A percentile compares a stretch with the other conserved stretches of the same genome.
Conservation (phyloP, 208 protist genomes). For the Herpetomonas samuelpessoai region DNA sequence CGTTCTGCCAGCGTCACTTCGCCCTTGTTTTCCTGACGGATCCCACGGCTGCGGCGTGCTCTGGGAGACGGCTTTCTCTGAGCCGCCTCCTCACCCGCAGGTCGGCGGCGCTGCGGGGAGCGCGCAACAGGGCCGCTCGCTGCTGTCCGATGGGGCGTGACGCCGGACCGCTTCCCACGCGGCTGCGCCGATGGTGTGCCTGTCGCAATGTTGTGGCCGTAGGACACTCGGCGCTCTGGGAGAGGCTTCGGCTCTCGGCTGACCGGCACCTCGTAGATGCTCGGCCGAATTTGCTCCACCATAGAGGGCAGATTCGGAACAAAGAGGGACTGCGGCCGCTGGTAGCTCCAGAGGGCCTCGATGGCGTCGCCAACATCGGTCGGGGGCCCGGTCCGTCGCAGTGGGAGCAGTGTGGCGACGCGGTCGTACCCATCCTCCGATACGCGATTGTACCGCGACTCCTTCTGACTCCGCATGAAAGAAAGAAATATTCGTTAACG, state of each 20-base stretch:
- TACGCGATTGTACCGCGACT: neutral
- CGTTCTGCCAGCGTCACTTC: slow-evolving; percentile 21
- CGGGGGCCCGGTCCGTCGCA: slow-evolving; percentile 17
- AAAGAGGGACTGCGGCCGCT: slow-evolving; percentile 14
- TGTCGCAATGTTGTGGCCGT: neutral
- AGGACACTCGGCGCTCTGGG: neutral
- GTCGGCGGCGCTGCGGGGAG: neutral
- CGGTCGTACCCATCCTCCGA: neutral
- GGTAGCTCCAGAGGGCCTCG: slow-evolving; percentile 11
- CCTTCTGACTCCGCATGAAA: neutral
- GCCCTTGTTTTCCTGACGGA: neutral
- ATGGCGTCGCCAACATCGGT: slow-evolving; percentile 21
- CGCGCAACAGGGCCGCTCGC: neutral
- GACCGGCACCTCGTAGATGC: neutral
- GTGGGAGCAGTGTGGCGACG: slow-evolving; percentile 23
- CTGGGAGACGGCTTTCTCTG: neutral
- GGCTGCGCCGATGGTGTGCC: neutral
- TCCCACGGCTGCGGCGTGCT: neutral
- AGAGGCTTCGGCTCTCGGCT: neutral
- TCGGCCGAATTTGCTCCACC: neutral
- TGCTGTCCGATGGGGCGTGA: neutral
- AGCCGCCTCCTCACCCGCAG: neutral
- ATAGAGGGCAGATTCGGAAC: neutral
- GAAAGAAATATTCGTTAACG: no score
- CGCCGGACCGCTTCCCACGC: neutral